Evolutionary conservation across 768 basidiomycete genomes (phyloP).

Genomic region (Boletus insuetus): DNA sequence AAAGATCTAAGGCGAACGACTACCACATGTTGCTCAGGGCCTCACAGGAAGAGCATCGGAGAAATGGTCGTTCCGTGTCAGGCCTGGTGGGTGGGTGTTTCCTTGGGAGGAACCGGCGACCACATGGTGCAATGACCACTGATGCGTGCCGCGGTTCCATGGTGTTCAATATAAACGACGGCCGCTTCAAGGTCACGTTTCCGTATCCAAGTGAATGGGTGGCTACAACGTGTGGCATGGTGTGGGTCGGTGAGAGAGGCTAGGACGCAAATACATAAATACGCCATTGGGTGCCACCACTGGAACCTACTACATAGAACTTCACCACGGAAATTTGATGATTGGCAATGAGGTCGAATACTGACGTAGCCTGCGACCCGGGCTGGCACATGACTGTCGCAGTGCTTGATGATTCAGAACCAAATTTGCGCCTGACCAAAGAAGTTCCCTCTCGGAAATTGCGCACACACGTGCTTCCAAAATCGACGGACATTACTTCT

Average conservation of each 20-base stretch:
- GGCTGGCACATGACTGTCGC: too few relatives aligned
- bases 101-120: not conserved
- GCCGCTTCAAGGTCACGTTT: not conserved
- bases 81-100: not conserved
- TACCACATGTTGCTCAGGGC: not conserved
- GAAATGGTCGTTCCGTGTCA: not conserved
- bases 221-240: too few relatives aligned
- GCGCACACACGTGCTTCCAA: not conserved
- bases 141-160: not conserved
- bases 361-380: too few relatives aligned
- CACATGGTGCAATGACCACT: not conserved
- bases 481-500: conserved; percentile 11
- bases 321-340: too few relatives aligned
- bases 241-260: too few relatives aligned
- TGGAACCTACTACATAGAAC: too few relatives aligned
- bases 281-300: too few relatives aligned
- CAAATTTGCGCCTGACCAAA: too few relatives aligned
- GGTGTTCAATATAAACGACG: not conserved
- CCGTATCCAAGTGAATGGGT: not conserved
- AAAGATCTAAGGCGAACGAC: not conserved
- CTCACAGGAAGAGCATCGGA: not conserved
- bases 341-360: too few relatives aligned
- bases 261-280: too few relatives aligned
- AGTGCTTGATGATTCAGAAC: too few relatives aligned
- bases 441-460: not conserved